Evolutionary conservation across 176 grass and related monocot species (phyloP), one percentile per base, ranked within the genome.

Genomic region (Triticum timopheevii): DNA sequence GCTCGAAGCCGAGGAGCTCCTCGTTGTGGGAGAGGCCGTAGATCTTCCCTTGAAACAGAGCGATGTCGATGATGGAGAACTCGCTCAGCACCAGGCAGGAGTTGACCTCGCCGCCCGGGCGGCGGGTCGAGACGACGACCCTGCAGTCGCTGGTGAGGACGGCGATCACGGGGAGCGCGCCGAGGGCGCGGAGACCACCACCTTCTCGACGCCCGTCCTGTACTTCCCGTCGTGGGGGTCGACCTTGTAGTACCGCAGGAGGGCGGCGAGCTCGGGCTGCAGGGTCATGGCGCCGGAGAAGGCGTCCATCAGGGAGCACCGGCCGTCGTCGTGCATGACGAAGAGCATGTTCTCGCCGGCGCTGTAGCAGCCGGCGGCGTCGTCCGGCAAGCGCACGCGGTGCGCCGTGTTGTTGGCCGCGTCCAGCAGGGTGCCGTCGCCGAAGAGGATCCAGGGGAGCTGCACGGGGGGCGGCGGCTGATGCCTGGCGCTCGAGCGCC

Each of bases 251-350:
- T 1, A 1, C 66, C 34, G 4, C 17, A 69, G 66, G 17, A 35
- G 66, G 9, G 66, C 17, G 31, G 66, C 66, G 19, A 73, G 38
- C 38, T 78, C 17, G 1, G 30, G 52, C 4, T 61, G 76, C 3
- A 52, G 76, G 52, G 8, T 35, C 54, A 13, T 22, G 8, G 54
- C 20, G 31, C 10, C 34, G 10, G 52, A 61, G 31, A 50, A 78
- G 15, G 76, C 10, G 54, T 78, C n/a, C 76, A 78, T 78, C 76
- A 78, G 31, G 54, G 76, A 78, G 76, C 19, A 35, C 52, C 20
- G 19, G 54, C 76, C 76, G 76, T 38, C 31, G 50, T 12, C 20
- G 54, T 61, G 76, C 6, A 59, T 3, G 31, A 23, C 50, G 52
- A 78, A 34, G 20, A 78, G 19, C 70, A 73, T 69, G 33, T 69